Evolutionary conservation across 2,329 filamentous ascomycete genomes (phyloP).

Genomic region (Pestalotiopsis sp.): DNA sequence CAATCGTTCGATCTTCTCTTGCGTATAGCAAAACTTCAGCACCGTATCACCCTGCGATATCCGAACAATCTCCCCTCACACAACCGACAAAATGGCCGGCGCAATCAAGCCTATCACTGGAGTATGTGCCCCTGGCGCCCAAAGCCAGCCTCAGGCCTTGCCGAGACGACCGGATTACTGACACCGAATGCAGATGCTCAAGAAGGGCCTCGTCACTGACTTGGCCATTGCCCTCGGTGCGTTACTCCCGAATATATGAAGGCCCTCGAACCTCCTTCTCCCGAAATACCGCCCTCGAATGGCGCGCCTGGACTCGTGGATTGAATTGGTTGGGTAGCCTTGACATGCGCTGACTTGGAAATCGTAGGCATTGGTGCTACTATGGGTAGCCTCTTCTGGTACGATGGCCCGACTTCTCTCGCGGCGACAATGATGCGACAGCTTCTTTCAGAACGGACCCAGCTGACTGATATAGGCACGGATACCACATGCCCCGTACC

Average conservation of each 20-base stretch:
- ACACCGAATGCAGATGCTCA: conserved; percentile 53
- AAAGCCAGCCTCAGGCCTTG: conserved; percentile 4
- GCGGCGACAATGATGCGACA: neutral
- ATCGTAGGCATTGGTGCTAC: conserved; percentile 52
- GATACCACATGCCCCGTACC: conserved; percentile 64
- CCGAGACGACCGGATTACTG: neutral
- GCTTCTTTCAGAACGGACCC: neutral
- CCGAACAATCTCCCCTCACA: conserved; percentile 15
- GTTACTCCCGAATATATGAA: conserved; percentile 26
- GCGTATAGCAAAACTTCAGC: neutral
- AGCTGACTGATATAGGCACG: conserved; percentile 50
- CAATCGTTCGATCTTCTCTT: conserved; percentile 13
- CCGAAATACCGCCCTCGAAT: neutral
- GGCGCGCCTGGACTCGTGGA: neutral
- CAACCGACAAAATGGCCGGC: conserved; percentile 30
- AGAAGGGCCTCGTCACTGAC: conserved; percentile 60
- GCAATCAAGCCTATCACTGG: conserved; percentile 61
- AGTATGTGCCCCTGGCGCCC: conserved; percentile 46
- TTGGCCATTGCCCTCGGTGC: conserved; percentile 58
- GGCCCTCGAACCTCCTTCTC: neutral
- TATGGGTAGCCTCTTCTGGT: conserved; percentile 62
- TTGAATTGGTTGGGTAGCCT: neutral
- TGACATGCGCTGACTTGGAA: conserved; percentile 34
- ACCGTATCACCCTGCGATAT: conserved; percentile 10
- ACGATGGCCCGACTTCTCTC: conserved; percentile 30